phyloP scores from a whole-genome alignment of 1,139 yeast species.

The Taphrina deformans region DNA sequence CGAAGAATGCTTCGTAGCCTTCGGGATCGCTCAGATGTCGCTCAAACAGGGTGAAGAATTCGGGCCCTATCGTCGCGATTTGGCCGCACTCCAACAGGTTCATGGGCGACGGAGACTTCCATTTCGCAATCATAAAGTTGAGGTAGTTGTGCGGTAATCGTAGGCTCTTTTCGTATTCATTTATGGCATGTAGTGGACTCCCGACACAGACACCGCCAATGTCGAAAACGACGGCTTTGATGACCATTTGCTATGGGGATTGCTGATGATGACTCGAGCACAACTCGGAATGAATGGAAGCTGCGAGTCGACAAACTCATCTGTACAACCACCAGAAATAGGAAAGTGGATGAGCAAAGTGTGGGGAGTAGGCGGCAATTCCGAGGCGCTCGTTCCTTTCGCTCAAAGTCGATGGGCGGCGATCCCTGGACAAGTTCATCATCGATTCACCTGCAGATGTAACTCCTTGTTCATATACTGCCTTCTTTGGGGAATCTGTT shows the following conservation, averaged over 20 bases:
- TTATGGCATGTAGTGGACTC: slow-evolving; percentile 31
- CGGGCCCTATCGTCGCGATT: slow-evolving; percentile 6
- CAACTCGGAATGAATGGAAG: too few species aligned
- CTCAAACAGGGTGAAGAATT: slow-evolving; percentile 11
- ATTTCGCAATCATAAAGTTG: slow-evolving; percentile 33
- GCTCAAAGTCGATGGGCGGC: neutral
- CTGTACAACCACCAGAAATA: too few species aligned
- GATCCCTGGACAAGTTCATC: neutral
- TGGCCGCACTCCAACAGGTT: slow-evolving; percentile 17
- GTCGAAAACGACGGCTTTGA: slow-evolving; percentile 30
- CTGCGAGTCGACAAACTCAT: too few species aligned
- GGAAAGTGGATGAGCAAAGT: neutral
- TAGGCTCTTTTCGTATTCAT: slow-evolving; percentile 16
- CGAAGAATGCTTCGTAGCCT: slow-evolving; percentile 27
- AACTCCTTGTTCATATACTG: too few species aligned
- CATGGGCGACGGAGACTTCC: slow-evolving; percentile 31
- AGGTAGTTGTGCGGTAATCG: slow-evolving; percentile 24
- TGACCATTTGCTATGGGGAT: slow-evolving; percentile 15
- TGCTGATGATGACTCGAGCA: too few species aligned
- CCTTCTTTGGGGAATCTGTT: neutral
- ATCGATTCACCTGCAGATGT: neutral
- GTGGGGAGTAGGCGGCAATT: neutral
- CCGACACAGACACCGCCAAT: slow-evolving; percentile 33
- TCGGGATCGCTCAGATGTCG: slow-evolving; percentile 22
- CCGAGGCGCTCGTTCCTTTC: neutral